Conservation (phyloP, 306 rosid genomes). For the Cicer yamashitae region DNA sequence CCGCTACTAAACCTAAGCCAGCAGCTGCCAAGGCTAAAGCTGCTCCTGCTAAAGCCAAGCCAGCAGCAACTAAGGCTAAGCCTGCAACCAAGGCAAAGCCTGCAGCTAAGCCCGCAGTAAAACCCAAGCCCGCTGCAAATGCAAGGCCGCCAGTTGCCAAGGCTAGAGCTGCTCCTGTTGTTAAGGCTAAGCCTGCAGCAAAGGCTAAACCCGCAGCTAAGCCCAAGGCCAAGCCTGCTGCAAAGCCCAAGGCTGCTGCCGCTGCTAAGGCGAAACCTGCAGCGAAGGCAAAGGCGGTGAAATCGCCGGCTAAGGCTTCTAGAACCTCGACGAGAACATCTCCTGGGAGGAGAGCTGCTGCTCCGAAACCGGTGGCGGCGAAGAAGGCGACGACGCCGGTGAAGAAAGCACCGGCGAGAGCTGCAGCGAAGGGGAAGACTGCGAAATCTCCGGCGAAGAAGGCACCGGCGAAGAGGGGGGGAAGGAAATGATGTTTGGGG, state of each 20-base stretch:
- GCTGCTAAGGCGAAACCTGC: constrained; percentile 37
- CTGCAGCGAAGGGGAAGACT: constrained; percentile 45
- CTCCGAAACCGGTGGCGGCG: background rate
- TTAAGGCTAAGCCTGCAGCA: constrained; percentile 46
- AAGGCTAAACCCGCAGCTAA: constrained; percentile 43
- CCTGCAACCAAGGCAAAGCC: constrained; percentile 55
- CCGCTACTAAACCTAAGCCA: background rate
- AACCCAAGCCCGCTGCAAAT: constrained; percentile 26
- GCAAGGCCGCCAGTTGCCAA: constrained; percentile 41
- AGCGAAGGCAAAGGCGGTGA: constrained; percentile 54
- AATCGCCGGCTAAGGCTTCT: constrained; percentile 60
- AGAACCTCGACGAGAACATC: constrained; percentile 73
- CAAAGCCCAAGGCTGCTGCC: constrained; percentile 25
- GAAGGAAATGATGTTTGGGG: constrained; percentile 47
- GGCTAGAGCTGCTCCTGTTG: constrained; percentile 39
- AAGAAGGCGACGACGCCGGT: constrained; percentile 68
- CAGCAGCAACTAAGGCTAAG: constrained; percentile 38
- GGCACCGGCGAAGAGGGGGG: constrained; percentile 49
- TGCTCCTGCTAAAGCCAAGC: background rate
- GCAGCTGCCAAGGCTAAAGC: background rate
- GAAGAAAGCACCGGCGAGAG: constrained; percentile 47
- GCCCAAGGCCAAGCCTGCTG: constrained; percentile 32
- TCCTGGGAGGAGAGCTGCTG: constrained; percentile 62
- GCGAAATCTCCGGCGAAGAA: constrained; percentile 67
- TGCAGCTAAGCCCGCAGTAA: constrained; percentile 58